These are phyloP conservation scores for Wickerhamomyces bovis DNA, from an alignment of 805 yeast species.

Conservation along the genomic window DNA sequence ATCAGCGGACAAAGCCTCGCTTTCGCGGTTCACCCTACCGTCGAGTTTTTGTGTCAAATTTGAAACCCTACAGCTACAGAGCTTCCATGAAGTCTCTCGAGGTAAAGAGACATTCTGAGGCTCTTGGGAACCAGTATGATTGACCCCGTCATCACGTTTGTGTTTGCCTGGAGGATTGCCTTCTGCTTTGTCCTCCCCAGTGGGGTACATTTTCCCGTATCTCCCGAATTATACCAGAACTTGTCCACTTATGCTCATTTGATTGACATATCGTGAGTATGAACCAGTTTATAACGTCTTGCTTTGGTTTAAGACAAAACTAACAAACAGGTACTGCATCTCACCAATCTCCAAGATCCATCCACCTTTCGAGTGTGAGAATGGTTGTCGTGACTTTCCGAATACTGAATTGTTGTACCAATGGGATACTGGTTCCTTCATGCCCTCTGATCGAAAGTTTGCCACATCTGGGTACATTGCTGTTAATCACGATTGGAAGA, in stretches of 20 bases:
- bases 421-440: conserved; percentile 18
- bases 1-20: too few relatives aligned
- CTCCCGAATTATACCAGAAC: conserved; percentile 9
- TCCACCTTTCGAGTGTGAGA: conserved; percentile 22
- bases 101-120: background rate
- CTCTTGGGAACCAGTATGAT: background rate
- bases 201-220: conserved; percentile 1
- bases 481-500: conserved; percentile 6
- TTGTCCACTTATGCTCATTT: conserved; percentile 15
- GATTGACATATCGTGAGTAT: conserved; percentile 21
- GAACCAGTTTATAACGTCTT: too few relatives aligned
- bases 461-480: conserved; percentile 24
- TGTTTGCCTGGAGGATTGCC: background rate
- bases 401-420: conserved; percentile 19
- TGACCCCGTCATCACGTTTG: background rate
- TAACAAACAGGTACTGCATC: conserved; percentile 16
- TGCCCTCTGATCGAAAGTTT: conserved; percentile 5
- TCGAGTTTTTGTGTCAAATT: background rate
- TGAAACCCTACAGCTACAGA: too few relatives aligned
- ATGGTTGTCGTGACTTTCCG: conserved; percentile 18
- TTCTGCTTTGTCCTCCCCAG: background rate
- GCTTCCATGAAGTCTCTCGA: background rate
- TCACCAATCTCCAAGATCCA: conserved; percentile 16
- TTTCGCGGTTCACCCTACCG: too few relatives aligned
- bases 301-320: background rate